Evolutionary conservation across 1,284 basidiomycete genomes (phyloP).

Genomic region (Neonothopanus nambi): DNA sequence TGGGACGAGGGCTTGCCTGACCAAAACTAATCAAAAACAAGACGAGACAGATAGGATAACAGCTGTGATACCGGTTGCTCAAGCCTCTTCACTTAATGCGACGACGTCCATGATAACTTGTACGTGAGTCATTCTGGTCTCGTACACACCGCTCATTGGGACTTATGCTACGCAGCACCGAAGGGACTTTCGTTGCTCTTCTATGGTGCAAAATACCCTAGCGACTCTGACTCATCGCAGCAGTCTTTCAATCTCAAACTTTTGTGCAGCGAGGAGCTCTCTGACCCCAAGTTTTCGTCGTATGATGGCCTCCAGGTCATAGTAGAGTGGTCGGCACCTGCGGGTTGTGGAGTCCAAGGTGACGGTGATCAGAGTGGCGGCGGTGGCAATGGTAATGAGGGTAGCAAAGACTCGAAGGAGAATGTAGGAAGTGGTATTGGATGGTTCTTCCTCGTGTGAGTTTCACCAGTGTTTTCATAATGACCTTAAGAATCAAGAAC

Average conservation of each 20-base stretch:
- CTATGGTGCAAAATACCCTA: constrained; percentile 64
- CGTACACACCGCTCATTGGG: constrained; percentile 12
- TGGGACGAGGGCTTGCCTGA: constrained; percentile 72
- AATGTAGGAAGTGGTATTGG: constrained; percentile 73
- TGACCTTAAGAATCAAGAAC: no score
- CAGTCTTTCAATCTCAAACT: constrained; percentile 66
- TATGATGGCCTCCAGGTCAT: constrained; percentile 58
- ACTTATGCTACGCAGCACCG: constrained; percentile 36
- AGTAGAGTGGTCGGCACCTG: constrained; percentile 60
- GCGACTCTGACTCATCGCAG: constrained; percentile 36
- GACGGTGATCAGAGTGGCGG: constrained; percentile 32
- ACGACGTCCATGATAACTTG: constrained; percentile 43
- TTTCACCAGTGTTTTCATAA: constrained; percentile 18
- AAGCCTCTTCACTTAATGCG: constrained; percentile 42
- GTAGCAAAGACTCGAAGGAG: constrained; percentile 23
- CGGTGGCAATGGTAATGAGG: constrained; percentile 26
- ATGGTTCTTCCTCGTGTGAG: constrained; percentile 83
- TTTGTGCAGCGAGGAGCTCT: constrained; percentile 47
- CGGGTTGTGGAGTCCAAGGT: constrained; percentile 47
- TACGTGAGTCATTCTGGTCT: constrained; percentile 35
- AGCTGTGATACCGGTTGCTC: constrained; percentile 66
- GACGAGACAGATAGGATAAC: constrained; percentile 55
- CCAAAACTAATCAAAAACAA: constrained; percentile 60
- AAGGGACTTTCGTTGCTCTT: constrained; percentile 59
- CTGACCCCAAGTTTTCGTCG: constrained; percentile 52